These are phyloP conservation scores for Trichoderma cornu-damae DNA, from an alignment of 2,329 filamentous ascomycete genomes.

Conservation along the genomic window DNA sequence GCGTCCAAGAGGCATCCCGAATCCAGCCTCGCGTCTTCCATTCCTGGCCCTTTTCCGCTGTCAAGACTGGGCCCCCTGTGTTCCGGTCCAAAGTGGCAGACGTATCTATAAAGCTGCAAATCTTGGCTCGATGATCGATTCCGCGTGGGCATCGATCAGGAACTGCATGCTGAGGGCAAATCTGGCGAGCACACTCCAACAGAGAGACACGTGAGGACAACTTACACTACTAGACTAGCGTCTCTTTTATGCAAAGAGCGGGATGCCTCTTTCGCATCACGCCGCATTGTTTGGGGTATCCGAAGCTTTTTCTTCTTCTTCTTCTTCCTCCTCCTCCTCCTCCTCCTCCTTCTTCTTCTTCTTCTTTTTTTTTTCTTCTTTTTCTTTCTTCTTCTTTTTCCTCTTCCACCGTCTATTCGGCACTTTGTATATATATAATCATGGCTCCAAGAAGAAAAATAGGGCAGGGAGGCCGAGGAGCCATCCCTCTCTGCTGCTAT, in stretches of 20 bases:
- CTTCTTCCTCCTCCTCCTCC: neutral
- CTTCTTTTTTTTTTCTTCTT: neutral
- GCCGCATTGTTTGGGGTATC: neutral
- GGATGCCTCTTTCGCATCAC: neutral
- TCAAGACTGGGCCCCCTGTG: neutral
- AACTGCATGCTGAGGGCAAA: neutral
- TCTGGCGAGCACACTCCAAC: neutral
- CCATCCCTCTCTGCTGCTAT: too few species aligned
- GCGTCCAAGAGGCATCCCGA: neutral
- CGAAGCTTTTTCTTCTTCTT: neutral
- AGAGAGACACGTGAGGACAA: neutral
- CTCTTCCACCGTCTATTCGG: too few species aligned
- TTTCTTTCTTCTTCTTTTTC: neutral
- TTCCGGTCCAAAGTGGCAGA: neutral
- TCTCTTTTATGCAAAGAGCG: neutral
- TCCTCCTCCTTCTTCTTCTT: too few species aligned
- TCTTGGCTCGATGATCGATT: neutral
- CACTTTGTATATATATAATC: neutral
- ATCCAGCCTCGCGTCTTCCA: slow-evolving; percentile 12
- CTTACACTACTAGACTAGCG: neutral
- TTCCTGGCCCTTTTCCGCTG: slow-evolving; percentile 1
- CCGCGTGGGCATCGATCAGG: neutral
- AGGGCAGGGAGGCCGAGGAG: neutral
- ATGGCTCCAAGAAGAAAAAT: neutral
- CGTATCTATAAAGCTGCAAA: neutral